Base-by-base conservation (phyloP, 2,329 filamentous ascomycete species). In the Graphium sp. region DNA sequence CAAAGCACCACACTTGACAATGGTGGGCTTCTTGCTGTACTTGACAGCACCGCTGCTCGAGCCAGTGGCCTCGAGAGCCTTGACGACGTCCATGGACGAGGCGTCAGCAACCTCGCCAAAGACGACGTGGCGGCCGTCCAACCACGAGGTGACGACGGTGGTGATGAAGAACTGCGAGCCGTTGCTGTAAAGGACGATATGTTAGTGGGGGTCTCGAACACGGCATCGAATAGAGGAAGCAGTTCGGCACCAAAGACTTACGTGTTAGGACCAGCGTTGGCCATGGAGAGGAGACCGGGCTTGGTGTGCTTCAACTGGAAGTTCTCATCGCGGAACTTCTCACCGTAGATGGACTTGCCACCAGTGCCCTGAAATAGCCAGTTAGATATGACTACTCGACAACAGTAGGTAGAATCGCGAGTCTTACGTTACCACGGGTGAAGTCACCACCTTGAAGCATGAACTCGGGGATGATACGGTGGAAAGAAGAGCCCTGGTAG, bases 161-260 rank as follows among this genome's bases (percentile, higher is more conserved):
- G 87, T 95, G 51, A 95, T 62, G 66, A 95, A 95, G 69, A 95
- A 95, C 58, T 95, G 87, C 29, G 82, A 92, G 46, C 89, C 89
- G 61, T 98, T 98, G 55, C 89, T 93, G 37, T 57, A 58, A 8
- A 59, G 60, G 12, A 58, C 60, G 28, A 44, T 23, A 31, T 28
- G 15, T 12, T 5, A n/a, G 21, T 20, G 11, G 4, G 13, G 7
- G 20, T 16, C 8, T 12, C n/a, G 5, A 22, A 11, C 5, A 18
- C 8, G 24, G 7, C 5, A 18, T 23, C 10, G 3, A 14, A n/a
- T 4, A 1, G 19, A 26, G 6, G 21, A 22, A 14, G 8, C 4
- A n/a, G 10, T 5, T 6, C 10, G 4, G n/a, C n/a, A n/a, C n/a
- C n/a, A 9, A 40, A 18, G 7, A 32, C 67, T 56, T 63, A 75